phyloP scores from a whole-genome alignment of 2,329 filamentous ascomycete genomes.

The Phialocephala subalpina region DNA sequence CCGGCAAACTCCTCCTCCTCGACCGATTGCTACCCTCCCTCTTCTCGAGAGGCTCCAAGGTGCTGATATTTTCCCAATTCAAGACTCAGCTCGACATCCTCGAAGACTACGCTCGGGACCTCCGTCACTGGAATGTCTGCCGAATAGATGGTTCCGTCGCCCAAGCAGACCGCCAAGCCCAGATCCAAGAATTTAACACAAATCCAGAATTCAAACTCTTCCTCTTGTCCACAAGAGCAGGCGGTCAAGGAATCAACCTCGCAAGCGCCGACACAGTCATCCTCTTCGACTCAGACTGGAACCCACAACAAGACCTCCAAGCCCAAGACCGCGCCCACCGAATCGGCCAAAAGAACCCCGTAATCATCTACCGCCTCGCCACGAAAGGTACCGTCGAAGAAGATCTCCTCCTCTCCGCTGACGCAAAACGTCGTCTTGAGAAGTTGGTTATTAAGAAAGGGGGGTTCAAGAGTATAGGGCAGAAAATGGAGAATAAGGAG shows the following conservation, averaged over 20 bases:
- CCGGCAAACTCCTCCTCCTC: constrained; percentile 94
- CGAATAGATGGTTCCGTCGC: constrained; percentile 91
- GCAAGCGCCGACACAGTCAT: constrained; percentile 92
- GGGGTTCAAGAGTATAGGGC: constrained; percentile 74
- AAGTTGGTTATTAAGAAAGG: constrained; percentile 97
- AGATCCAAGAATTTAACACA: constrained; percentile 78
- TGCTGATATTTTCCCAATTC: constrained; percentile 97
- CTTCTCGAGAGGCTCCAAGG: constrained; percentile 80
- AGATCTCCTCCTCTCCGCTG: constrained; percentile 82
- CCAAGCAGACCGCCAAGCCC: constrained; percentile 73
- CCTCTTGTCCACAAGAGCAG: constrained; percentile 87
- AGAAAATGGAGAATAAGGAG: constrained; percentile 62
- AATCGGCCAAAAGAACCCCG: constrained; percentile 91
- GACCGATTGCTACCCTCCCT: constrained; percentile 84
- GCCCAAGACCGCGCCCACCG: constrained; percentile 95
- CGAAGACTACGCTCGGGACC: constrained; percentile 81
- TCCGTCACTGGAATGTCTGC: constrained; percentile 82
- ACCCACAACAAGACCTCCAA: constrained; percentile 95
- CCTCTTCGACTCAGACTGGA: constrained; percentile 90
- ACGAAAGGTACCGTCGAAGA: constrained; percentile 95
- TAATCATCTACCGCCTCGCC: constrained; percentile 92
- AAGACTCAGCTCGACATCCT: constrained; percentile 92
- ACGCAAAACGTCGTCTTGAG: constrained; percentile 90
- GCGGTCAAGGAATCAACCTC: constrained; percentile 95
- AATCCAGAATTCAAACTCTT: constrained; percentile 77